phyloP scores from a whole-genome alignment of 2,329 filamentous ascomycete species.

The Sporothrix pallida region DNA sequence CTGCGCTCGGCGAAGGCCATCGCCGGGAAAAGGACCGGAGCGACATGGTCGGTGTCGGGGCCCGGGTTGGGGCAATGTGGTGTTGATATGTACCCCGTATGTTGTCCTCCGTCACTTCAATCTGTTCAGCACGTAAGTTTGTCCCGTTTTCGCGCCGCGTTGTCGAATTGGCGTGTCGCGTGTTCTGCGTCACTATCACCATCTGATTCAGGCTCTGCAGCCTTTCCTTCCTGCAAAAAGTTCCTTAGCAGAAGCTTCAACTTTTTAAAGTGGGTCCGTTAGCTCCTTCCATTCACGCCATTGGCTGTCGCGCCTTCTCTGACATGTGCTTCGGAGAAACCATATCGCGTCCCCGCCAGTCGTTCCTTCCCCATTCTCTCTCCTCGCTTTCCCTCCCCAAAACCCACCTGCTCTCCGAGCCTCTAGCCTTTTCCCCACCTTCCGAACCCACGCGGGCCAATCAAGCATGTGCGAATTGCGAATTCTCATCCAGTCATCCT shows the following conservation, averaged over 20 bases:
- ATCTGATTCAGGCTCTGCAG: neutral
- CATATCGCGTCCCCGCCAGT: conserved; percentile 32
- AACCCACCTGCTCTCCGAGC: conserved; percentile 2
- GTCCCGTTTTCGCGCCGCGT: neutral
- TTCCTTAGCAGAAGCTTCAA: conserved; percentile 13
- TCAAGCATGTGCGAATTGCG: conserved; percentile 38
- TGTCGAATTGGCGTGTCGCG: conserved; percentile 4
- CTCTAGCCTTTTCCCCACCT: conserved; percentile 4
- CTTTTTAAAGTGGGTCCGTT: conserved; percentile 30
- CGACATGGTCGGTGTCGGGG: conserved; percentile 30
- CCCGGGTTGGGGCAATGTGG: too few relatives aligned
- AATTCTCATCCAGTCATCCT: conserved; percentile 39
- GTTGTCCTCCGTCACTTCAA: neutral
- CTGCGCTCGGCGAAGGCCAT: conserved; percentile 28
- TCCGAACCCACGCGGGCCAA: conserved; percentile 34
- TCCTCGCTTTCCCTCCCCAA: neutral
- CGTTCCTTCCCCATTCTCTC: conserved; percentile 11
- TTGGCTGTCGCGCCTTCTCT: neutral
- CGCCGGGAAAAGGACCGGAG: conserved; percentile 25
- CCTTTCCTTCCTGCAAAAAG: neutral
- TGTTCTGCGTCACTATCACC: neutral
- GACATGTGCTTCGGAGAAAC: conserved; percentile 33
- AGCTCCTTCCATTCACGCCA: neutral
- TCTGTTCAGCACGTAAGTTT: neutral
- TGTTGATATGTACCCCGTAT: neutral